Evolutionary conservation across 2,329 filamentous ascomycete genomes (phyloP).

Genomic region (Pochonia chlamydosporia): DNA sequence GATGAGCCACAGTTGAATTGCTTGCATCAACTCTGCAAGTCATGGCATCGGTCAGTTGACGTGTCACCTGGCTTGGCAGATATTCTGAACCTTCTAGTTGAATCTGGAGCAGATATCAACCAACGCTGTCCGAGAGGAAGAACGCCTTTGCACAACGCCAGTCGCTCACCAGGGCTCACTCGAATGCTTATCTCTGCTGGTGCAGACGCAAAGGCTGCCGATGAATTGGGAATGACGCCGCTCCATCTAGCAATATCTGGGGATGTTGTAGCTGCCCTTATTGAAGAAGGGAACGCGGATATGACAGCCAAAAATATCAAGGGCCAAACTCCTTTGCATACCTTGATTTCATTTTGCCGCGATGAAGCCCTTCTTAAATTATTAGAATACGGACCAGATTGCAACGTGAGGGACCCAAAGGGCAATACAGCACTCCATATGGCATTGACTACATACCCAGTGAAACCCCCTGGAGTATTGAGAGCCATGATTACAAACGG

Average conservation of each 20-base stretch:
- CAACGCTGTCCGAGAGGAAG: background rate
- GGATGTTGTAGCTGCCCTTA: slow-evolving; percentile 8
- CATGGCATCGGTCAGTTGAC: no score
- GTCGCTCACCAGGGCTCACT: background rate
- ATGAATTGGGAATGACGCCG: background rate
- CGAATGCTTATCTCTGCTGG: background rate
- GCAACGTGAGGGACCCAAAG: background rate
- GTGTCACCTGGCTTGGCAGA: no score
- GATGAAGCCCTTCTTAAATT: background rate
- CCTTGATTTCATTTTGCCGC: no score
- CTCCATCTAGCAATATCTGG: background rate
- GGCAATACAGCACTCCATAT: background rate
- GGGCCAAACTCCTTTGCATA: slow-evolving; percentile 15
- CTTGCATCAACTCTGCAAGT: no score
- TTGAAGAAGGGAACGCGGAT: slow-evolving; percentile 15
- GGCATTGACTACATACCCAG: background rate
- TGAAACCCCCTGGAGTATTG: no score
- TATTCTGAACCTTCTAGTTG: background rate
- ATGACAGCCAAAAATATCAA: slow-evolving; percentile 14
- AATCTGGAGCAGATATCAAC: background rate
- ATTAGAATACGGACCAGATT: background rate
- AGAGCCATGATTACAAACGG: background rate
- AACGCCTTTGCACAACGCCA: background rate
- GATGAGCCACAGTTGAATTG: background rate
- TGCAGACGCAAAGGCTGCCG: background rate